phyloP scores from a whole-genome alignment of 2,329 filamentous ascomycete species.

The Exophiala oligosperma region DNA sequence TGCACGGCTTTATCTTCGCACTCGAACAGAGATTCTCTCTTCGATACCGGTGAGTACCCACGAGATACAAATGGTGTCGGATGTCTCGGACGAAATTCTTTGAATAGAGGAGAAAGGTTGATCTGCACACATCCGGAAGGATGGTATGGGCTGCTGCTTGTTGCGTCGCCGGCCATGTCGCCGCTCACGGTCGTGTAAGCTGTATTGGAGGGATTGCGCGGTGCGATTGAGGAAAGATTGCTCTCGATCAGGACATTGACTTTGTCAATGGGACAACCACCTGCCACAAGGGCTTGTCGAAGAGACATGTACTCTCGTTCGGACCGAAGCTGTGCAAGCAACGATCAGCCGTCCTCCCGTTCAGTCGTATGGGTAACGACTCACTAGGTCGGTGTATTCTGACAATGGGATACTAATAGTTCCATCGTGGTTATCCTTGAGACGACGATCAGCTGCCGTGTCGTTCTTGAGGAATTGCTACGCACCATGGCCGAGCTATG shows the following conservation, averaged over 20 bases:
- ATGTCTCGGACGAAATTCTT: too few species aligned
- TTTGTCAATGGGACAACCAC: slow-evolving; percentile 13
- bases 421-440: neutral
- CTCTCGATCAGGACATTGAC: slow-evolving; percentile 16
- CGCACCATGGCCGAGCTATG: too few species aligned
- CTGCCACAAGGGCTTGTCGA: slow-evolving; percentile 17
- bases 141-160: neutral
- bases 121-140: too few species aligned
- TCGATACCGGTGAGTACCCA: neutral
- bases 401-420: slow-evolving; percentile 10
- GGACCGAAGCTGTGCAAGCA: slow-evolving; percentile 3
- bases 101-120: too few species aligned
- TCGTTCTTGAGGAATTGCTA: neutral
- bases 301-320: slow-evolving; percentile 9
- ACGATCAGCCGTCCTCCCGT: neutral
- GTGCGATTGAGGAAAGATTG: slow-evolving; percentile 2
- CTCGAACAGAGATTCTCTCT: neutral
- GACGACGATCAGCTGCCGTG: too few species aligned
- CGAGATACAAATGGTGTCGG: too few species aligned
- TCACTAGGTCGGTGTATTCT: slow-evolving; percentile 15
- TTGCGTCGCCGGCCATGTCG: neutral
- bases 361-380: neutral
- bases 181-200: neutral
- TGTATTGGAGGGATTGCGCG: neutral
- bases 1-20: neutral